Evolutionary conservation across 495 filamentous ascomycete species (phyloP), one percentile per base, ranked within the genome.

Genomic region (Neurospora cerealis): DNA sequence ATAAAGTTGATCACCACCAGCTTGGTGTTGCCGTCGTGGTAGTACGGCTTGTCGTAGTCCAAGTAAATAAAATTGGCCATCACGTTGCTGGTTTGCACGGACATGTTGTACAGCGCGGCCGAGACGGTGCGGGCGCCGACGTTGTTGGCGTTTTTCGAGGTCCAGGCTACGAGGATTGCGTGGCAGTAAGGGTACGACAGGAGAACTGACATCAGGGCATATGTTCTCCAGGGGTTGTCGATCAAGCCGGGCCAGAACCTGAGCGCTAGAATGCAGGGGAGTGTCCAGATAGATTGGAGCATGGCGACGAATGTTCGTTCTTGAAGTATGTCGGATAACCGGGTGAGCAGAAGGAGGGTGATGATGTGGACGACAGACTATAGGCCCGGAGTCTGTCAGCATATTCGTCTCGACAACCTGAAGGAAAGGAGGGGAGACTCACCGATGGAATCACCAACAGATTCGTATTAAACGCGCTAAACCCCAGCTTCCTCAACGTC

Each of bases 121-220:
- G 87, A 86, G 5, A 93, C 91, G 21, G 90, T 89, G 2, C 91
- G 79, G 0, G 91, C 91, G 3, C 91, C 83, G 19, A 93, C 91
- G 0, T 87, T 87, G n/a, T 91, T 91, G 5, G 89, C 86, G 78
- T 93, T 91, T 38, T 87, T 83, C 1, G 87, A 88, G 11, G 85
- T 87, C 84, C 89, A 89, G 3, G 88, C 90, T 6, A 92, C 91
- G 17, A 92, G 76, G 39, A 93, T 89, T 0, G 91, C 88, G 75
- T 85, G 79, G 42, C 72, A 73, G 21, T 74, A 77, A 9, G 83
- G 83, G 32, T 84, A 84, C 0, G 81, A 81, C 0, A 90, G 80
- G 7, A 92, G 75, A 21, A 90, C 76, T 0, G 85, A 87, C 32
- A 88, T 81, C 1, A 91, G 80, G 3, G 81, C 82, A 78, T 87